Base-by-base conservation (phyloP, 2,329 filamentous ascomycete genomes). In the Cercospora sp. region DNA sequence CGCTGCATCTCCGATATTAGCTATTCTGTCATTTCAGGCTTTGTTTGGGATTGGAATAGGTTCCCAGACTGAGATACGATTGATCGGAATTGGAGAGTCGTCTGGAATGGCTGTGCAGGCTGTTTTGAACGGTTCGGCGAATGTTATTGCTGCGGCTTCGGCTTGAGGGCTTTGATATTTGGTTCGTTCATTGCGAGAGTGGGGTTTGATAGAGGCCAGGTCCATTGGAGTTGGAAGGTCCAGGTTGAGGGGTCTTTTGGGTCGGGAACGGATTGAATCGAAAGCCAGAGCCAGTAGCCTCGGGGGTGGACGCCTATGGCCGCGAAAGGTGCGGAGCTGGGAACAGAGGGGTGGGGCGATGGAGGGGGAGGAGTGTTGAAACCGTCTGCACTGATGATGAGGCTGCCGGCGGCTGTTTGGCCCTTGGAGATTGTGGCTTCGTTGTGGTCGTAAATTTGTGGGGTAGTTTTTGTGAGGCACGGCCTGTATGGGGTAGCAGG, bases 181-280 rank as follows among this genome's bases (percentile, higher is more conserved):
- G 45, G 48, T 3, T 62, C 28, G n/a, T 36, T 30, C 16, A 63
- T 18, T 8, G 48, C 12, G 23, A 28, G 30, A 9, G 30, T 5
- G 36, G 36, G 36, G 5, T 28, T 65, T 31, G 60, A 61, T 3
- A 31, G 31, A 7, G 45, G 51, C 62, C 68, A 65, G 1, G 68
- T 65, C 61, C 64, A 67, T 16, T 65, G 61, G 20, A 69, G 55
- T 23, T 69, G 68, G 31, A 67, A 69, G n/a, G 33, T 33, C 64
- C 64, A 69, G 20, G 30, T 33, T 45, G 58, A 48, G 8, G 64
- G 68, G 20, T 60, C 40, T 3, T 58, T 57, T 3, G 67, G 64
- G 23, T 63, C 62, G 9, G 68, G 65, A 9, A 67, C 61, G 9
- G 65, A 61, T 28, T 65, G 61, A 1, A 69, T 20, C 12, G 53